Evolutionary conservation across 495 filamentous ascomycete species (phyloP), one percentile per base, ranked within the genome.

Genomic region (Aspergillus bridgeri): DNA sequence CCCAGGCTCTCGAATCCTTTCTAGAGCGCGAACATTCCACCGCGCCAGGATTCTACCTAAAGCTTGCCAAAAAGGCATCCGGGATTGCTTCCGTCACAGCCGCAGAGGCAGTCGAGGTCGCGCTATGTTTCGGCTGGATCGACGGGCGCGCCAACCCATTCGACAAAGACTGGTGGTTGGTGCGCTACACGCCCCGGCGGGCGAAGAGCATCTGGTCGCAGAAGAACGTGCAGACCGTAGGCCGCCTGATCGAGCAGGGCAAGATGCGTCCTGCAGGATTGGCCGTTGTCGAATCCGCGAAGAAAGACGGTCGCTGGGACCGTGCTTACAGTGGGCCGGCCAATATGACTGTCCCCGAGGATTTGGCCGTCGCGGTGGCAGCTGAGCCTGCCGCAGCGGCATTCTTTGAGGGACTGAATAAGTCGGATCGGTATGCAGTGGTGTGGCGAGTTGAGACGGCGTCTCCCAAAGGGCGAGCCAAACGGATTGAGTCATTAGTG

Each of bases 101-200:
- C 25, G 69, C 74, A 13, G 74, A 83, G 59, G 82, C 82, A 8
- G 74, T 84, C 27, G 78, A 84, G 69, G 64, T 70, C 23, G 80
- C 81, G 6, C 67, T 85, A 3, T 85, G 82, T 60, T 79, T 79
- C 58, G 81, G 82, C 6, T 85, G 82, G 82, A 85, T 85, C 51
- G 82, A 85, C 63, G 82, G 81, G 4, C 81, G 81, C 49, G 73
- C 68, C 0, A 75, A 77, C 21, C 56, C 62, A 21, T 66, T 72
- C 54, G 70, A 80, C 56, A 62, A 68, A 6, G 48, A 68, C 18
- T 73, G 66, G 64, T 79, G 76, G 69, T 51, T 80, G 9, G 78
- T 79, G 54, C 72, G 76, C 2, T 84, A 82, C 69, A 83, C 81
- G 2, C 80, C 81, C 3, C 80, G 82, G 2, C 75, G 80, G 17